Evolutionary conservation across 495 filamentous ascomycete species (phyloP), one percentile per base, ranked within the genome.

Genomic region (Xylaria palmicola): DNA sequence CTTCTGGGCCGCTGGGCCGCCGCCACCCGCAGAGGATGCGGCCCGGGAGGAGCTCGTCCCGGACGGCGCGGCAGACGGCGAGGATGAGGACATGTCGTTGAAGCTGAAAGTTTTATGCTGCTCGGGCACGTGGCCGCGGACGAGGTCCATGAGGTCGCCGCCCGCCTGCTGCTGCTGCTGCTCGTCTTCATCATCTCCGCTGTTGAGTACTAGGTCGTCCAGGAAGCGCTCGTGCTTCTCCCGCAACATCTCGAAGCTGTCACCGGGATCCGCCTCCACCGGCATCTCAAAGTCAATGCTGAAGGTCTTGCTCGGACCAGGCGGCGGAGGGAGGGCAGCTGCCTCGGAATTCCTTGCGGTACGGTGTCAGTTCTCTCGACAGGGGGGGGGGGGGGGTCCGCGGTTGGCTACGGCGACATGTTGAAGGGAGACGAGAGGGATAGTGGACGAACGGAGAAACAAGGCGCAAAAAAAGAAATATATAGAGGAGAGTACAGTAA

Each of bases 261-360:
- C 69, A 32, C 59, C 52, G 5, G 69, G 57, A 41, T 75, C 74
- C 4, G 67, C 67, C 19, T 64, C 67, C 20, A 55, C 53, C 0
- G 72, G 67, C 68, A 80, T 74, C 37, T 74, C 65, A 56, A 81
- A 77, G 72, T 81, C 77, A 65, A 81, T 81, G 47, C 75, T 80
- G 60, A 81, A 81, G 34, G 76, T 81, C 62, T 76, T 75, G 62
- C 75, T 77, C 6, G 77, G 77, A 5, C 73, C 74, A n/a, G 75
- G 65, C 2, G 72, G 71, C 9, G 72, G 69, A 13, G 66, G 66
- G 9, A 64, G 66, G 2, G 34, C 12, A 17, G 49, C 40, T 12
- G 50, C 36, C 44, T 65, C 50, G 8, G 54, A 47, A 36, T 68
- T 62, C 19, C 63, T 71, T n/a, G n/a, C n/a, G n/a, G n/a, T n/a